These are phyloP conservation scores for Fusarium algeriense DNA, from an alignment of 2,329 filamentous ascomycete species.

Conservation along the genomic window DNA sequence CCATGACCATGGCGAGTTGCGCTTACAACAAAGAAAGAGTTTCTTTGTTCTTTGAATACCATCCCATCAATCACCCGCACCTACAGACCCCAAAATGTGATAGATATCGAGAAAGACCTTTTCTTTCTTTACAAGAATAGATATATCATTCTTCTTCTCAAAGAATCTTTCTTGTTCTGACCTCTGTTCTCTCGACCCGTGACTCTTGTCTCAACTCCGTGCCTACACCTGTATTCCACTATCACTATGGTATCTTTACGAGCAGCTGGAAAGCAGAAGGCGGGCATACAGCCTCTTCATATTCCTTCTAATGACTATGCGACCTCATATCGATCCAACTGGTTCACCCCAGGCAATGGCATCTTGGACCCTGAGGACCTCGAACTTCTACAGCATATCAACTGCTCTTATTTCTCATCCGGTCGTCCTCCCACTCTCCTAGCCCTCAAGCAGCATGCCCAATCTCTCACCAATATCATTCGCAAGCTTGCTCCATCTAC, in stretches of 20 bases:
- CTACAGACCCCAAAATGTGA: not conserved
- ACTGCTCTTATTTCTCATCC: slow-evolving; percentile 70
- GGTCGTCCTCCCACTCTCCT: slow-evolving; percentile 66
- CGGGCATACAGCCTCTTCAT: slow-evolving; percentile 4
- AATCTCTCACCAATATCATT: slow-evolving; percentile 67
- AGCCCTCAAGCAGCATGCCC: slow-evolving; percentile 70
- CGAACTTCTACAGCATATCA: slow-evolving; percentile 58
- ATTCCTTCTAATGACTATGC: slow-evolving; percentile 48
- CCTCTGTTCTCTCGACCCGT: not conserved
- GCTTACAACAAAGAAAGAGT: slow-evolving; percentile 28
- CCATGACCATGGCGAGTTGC: not conserved
- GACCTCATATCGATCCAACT: slow-evolving; percentile 45
- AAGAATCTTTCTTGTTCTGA: slow-evolving; percentile 10
- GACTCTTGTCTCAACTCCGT: not conserved
- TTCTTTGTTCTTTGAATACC: slow-evolving; percentile 44
- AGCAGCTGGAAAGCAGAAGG: slow-evolving; percentile 16
- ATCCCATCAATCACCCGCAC: not conserved
- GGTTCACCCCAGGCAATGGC: slow-evolving; percentile 41
- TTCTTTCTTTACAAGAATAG: slow-evolving; percentile 5
- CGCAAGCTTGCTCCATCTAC: slow-evolving; percentile 58
- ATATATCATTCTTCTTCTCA: not conserved
- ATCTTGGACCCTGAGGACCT: slow-evolving; percentile 40
- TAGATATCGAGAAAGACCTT: not conserved
- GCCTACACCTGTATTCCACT: not conserved
- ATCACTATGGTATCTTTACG: slow-evolving; percentile 8